Evolutionary conservation across 2,329 filamentous ascomycete genomes (phyloP).

Genomic region (Trichoderma asperellum): DNA sequence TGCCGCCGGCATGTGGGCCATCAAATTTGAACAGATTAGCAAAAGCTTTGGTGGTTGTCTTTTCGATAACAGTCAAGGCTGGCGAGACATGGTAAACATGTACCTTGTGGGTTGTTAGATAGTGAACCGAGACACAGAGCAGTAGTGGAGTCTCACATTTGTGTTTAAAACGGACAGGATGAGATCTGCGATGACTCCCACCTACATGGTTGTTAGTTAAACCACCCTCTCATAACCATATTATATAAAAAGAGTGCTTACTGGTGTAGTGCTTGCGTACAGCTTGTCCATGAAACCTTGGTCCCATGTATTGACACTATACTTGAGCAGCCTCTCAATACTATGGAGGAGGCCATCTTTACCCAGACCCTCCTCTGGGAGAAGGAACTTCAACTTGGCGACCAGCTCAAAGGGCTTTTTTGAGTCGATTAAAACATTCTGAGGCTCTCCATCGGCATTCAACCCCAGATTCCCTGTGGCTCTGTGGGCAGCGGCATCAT

Average conservation of each 20-base stretch:
- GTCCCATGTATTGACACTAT: constrained; percentile 98
- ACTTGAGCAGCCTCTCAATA: constrained; percentile 72
- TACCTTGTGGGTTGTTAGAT: constrained; percentile 50
- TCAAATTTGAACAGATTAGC: constrained; percentile 77
- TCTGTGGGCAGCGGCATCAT: constrained; percentile 61
- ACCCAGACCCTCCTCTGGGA: constrained; percentile 63
- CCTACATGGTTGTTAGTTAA: constrained; percentile 46
- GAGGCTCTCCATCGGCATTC: constrained; percentile 44
- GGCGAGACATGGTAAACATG: constrained; percentile 96
- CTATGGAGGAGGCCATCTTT: constrained; percentile 75
- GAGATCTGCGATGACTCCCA: constrained; percentile 83
- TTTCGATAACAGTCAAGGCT: constrained; percentile 84
- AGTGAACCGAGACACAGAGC: neutral
- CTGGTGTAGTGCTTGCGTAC: constrained; percentile 86
- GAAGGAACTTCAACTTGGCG: constrained; percentile 59
- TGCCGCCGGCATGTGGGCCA: constrained; percentile 71
- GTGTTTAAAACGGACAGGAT: constrained; percentile 87
- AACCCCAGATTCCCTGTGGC: constrained; percentile 53
- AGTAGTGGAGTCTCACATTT: constrained; percentile 61
- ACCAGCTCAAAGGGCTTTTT: constrained; percentile 61
- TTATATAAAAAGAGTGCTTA: constrained; percentile 41
- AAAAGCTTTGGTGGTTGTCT: constrained; percentile 72
- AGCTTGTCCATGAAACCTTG: constrained; percentile 96
- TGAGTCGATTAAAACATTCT: constrained; percentile 66
- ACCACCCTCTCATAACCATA: neutral